phyloP scores from a whole-genome alignment of 2,329 filamentous ascomycete species.

The Eutypa lata region DNA sequence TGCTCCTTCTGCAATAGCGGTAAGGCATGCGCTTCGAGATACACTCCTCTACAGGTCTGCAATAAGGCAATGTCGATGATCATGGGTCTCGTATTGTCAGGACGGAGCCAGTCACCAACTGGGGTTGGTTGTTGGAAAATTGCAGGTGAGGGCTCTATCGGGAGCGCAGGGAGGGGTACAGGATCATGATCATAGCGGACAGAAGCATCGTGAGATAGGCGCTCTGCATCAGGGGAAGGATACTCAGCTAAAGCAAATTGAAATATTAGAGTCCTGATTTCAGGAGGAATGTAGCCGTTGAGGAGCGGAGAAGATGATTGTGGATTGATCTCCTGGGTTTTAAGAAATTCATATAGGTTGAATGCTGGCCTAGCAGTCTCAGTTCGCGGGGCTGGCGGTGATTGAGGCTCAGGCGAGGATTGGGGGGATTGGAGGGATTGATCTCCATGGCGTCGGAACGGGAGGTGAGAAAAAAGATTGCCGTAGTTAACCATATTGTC shows the following conservation, averaged over 20 bases:
- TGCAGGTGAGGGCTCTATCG: conserved; percentile 13
- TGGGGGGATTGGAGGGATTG: too few species aligned
- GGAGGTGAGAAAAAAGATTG: too few species aligned
- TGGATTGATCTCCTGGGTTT: conserved; percentile 11
- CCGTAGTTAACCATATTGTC: too few species aligned
- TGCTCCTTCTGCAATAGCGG: conserved; percentile 27
- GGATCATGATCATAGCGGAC: conserved; percentile 18
- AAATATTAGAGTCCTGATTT: conserved; percentile 33
- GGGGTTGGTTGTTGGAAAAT: conserved; percentile 1
- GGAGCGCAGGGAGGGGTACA: conserved; percentile 10
- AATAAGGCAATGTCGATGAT: conserved; percentile 22
- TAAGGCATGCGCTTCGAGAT: conserved; percentile 28
- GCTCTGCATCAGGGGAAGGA: conserved; percentile 2
- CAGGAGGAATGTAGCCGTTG: conserved; percentile 21
- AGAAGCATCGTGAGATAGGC: neutral
- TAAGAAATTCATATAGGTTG: conserved; percentile 11
- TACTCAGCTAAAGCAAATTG: conserved; percentile 26
- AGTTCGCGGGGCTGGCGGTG: neutral
- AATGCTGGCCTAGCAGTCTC: neutral
- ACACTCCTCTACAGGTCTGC: conserved; percentile 31
- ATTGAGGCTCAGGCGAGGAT: neutral
- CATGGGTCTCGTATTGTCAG: conserved; percentile 24
- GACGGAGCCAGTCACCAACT: conserved; percentile 26
- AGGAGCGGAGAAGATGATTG: conserved; percentile 19
- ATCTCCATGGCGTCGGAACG: too few species aligned